Percentiles rank a stretch among this genome's conserved stretches.
These are phyloP conservation scores for Leccinum fuscescens DNA, from an alignment of 1,284 basidiomycete species.

Conservation along the genomic window DNA sequence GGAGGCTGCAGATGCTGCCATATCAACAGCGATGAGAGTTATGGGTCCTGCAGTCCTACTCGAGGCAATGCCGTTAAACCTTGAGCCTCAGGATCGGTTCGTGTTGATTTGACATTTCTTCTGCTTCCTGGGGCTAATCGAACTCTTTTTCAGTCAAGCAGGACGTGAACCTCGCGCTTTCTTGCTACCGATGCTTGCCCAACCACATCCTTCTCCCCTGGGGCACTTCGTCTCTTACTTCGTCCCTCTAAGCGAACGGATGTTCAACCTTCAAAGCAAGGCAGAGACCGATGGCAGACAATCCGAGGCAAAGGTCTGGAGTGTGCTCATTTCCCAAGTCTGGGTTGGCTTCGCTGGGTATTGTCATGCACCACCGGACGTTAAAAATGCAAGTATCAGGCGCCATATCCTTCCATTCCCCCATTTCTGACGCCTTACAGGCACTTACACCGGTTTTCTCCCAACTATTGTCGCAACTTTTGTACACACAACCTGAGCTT, in stretches of 20 bases:
- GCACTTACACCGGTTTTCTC: constrained; percentile 75
- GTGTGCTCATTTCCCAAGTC: constrained; percentile 87
- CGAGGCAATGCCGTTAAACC: constrained; percentile 77
- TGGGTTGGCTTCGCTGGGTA: constrained; percentile 92
- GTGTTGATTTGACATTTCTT: constrained; percentile 24
- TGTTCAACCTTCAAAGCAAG: constrained; percentile 85
- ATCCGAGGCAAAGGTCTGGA: constrained; percentile 93
- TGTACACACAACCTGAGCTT: constrained; percentile 86
- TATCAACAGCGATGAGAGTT: constrained; percentile 82
- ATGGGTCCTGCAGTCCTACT: constrained; percentile 86
- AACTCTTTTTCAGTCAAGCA: constrained; percentile 45
- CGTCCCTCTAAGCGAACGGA: constrained; percentile 89
- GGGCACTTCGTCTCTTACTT: constrained; percentile 88
- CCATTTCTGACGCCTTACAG: constrained; percentile 36
- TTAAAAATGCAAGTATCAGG: constrained; percentile 35
- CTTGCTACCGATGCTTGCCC: constrained; percentile 87
- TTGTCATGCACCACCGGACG: constrained; percentile 62
- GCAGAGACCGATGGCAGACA: constrained; percentile 69
- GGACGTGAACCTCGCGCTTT: constrained; percentile 80
- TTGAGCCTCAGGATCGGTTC: constrained; percentile 78
- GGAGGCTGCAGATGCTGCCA: constrained; percentile 80
- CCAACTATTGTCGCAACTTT: constrained; percentile 85
- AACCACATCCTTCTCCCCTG: constrained; percentile 78
- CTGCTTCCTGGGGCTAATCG: no score
- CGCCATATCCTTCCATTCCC: neutral